Evolutionary conservation across 805 yeast genomes (phyloP).

Genomic region (Grigorovia yakushimaensis): DNA sequence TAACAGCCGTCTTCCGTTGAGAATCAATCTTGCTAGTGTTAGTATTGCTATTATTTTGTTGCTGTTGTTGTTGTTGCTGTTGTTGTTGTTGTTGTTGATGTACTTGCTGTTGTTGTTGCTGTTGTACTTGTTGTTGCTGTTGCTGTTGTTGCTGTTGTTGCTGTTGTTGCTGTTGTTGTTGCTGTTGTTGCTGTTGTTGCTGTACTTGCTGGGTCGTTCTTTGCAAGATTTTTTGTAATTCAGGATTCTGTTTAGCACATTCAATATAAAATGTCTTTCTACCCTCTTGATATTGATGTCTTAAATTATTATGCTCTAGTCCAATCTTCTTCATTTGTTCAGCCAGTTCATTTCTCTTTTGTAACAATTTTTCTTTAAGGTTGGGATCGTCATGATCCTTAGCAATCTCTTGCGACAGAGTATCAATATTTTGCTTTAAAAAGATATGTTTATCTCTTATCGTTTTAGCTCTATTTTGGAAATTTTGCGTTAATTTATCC

Average conservation of each 20-base stretch:
- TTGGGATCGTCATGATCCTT: conserved; percentile 14
- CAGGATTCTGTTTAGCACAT: conserved; percentile 27
- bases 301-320: conserved; percentile 20
- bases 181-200: conserved; percentile 13
- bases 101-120: conserved; percentile 15
- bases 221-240: conserved; percentile 23
- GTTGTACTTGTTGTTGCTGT: conserved; percentile 10
- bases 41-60: conserved; percentile 8
- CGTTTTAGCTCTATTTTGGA: conserved; percentile 22
- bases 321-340: conserved; percentile 19
- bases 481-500: conserved; percentile 20
- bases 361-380: conserved; percentile 22
- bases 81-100: conserved; percentile 13
- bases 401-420: conserved; percentile 21
- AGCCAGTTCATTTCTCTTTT: conserved; percentile 19
- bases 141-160: conserved; percentile 9
- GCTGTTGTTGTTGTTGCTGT: conserved; percentile 9
- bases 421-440: conserved; percentile 25
- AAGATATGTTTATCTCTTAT: conserved; percentile 24
- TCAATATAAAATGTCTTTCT: conserved; percentile 27
- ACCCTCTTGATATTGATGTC: conserved; percentile 22
- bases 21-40: conserved; percentile 8
- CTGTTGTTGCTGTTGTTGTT: conserved; percentile 10
- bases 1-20: background rate
- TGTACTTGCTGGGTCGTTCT: conserved; percentile 18